These are phyloP conservation scores for Botrytis sinoallii DNA, from an alignment of 2,329 filamentous ascomycete species.

Conservation along the genomic window DNA sequence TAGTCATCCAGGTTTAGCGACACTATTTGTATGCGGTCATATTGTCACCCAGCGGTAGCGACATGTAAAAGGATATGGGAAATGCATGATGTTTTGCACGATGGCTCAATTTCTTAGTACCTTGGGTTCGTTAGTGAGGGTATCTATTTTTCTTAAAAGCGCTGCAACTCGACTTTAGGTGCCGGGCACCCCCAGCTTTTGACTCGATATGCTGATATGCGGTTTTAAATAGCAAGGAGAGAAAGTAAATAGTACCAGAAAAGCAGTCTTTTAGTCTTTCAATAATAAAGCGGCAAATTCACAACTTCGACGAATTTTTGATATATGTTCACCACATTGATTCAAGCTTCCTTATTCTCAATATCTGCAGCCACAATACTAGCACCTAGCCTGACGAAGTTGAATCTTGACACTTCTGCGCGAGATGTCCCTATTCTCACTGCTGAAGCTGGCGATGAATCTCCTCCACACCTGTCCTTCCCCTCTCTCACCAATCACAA, in stretches of 20 bases:
- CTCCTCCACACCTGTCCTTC: too few relatives aligned
- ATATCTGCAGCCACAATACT: background rate
- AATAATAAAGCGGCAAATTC: background rate
- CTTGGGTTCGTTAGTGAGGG: background rate
- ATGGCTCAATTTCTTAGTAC: background rate
- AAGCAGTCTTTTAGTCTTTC: background rate
- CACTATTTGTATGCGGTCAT: background rate
- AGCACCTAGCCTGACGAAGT: too few relatives aligned
- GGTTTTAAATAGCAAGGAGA: background rate
- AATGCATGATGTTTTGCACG: background rate
- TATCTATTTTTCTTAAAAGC: background rate
- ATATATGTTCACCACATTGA: background rate
- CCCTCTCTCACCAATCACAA: too few relatives aligned
- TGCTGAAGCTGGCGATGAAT: too few relatives aligned
- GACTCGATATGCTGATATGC: background rate
- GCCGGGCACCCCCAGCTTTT: background rate
- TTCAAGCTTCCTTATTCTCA: background rate
- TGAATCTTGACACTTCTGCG: background rate
- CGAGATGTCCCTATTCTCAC: background rate
- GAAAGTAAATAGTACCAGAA: background rate
- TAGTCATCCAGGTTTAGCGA: background rate
- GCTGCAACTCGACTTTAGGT: background rate
- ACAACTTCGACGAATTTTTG: background rate
- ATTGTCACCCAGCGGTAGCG: background rate
- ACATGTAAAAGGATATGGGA: background rate